phyloP scores from a whole-genome alignment of 768 basidiomycete species.

The Boletus insuetus region DNA sequence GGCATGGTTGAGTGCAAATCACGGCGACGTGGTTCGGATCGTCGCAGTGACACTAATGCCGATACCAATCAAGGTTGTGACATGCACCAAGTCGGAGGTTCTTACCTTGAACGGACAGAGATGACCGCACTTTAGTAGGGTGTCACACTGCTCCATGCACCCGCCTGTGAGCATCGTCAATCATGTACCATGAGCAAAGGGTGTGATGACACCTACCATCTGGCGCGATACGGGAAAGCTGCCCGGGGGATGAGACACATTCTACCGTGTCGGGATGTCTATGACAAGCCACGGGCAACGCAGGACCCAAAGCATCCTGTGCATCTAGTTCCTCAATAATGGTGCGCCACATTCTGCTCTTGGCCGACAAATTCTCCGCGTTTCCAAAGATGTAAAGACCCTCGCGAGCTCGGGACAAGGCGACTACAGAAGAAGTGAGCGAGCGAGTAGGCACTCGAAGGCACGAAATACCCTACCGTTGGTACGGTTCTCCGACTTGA shows the following conservation, averaged over 20 bases:
- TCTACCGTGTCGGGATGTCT: constrained; percentile 47
- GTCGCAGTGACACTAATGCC: constrained; percentile 56
- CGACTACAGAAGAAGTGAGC: constrained; percentile 40
- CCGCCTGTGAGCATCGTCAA: constrained; percentile 43
- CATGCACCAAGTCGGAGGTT: neutral
- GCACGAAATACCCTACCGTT: constrained; percentile 39
- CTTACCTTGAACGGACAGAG: constrained; percentile 58
- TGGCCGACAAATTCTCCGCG: constrained; percentile 47
- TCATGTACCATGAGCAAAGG: neutral
- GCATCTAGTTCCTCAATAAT: constrained; percentile 57
- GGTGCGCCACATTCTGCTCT: constrained; percentile 54
- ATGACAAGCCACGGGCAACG: constrained; percentile 55
- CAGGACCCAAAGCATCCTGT: constrained; percentile 45
- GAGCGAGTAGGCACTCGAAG: too few relatives aligned
- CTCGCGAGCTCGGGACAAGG: constrained; percentile 70
- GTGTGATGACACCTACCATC: constrained; percentile 41
- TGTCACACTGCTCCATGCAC: constrained; percentile 56
- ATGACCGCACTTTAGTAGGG: constrained; percentile 58
- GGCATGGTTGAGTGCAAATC: constrained; percentile 47
- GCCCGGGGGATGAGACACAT: constrained; percentile 48
- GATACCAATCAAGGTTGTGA: neutral
- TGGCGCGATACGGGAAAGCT: constrained; percentile 49
- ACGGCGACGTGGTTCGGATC: constrained; percentile 51
- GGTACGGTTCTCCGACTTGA: constrained; percentile 53
- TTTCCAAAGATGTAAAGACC: constrained; percentile 76